Evolutionary conservation across 768 basidiomycete species (phyloP).

Genomic region (Phallus indusiatus): DNA sequence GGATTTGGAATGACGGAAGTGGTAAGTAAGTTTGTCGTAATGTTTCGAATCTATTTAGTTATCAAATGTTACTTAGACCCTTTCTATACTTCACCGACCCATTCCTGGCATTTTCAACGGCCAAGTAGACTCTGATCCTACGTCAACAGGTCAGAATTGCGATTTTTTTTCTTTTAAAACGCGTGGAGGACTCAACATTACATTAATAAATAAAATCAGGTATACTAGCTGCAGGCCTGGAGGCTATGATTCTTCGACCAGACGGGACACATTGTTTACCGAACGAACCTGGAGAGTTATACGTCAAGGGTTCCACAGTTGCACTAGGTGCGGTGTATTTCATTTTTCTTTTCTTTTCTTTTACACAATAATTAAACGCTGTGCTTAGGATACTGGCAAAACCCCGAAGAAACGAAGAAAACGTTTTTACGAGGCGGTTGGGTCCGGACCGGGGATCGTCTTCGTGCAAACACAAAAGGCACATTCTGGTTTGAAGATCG

Average conservation of each 20-base stretch:
- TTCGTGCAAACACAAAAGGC: slow-evolving; percentile 49
- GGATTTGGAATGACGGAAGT: background rate
- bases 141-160: slow-evolving; percentile 27
- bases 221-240: slow-evolving; percentile 51
- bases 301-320: slow-evolving; percentile 44
- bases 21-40: background rate
- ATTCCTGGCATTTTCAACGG: slow-evolving; percentile 36
- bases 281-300: slow-evolving; percentile 60
- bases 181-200: too few relatives aligned
- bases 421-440: slow-evolving; percentile 5
- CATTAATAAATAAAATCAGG: too few relatives aligned
- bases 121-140: slow-evolving; percentile 17
- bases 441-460: slow-evolving; percentile 17
- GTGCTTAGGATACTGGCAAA: slow-evolving; percentile 7
- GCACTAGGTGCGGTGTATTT: slow-evolving; percentile 23
- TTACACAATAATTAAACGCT: background rate
- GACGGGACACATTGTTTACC: slow-evolving; percentile 45
- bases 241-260: slow-evolving; percentile 51
- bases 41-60: background rate
- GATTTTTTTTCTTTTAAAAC: too few relatives aligned
- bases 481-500: slow-evolving; percentile 73
- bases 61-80: slow-evolving; percentile 33
- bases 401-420: slow-evolving; percentile 4
- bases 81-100: slow-evolving; percentile 38
- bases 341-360: too few relatives aligned